Base-by-base conservation (phyloP, 2,329 filamentous ascomycete genomes). In the Fusarium sororula region DNA sequence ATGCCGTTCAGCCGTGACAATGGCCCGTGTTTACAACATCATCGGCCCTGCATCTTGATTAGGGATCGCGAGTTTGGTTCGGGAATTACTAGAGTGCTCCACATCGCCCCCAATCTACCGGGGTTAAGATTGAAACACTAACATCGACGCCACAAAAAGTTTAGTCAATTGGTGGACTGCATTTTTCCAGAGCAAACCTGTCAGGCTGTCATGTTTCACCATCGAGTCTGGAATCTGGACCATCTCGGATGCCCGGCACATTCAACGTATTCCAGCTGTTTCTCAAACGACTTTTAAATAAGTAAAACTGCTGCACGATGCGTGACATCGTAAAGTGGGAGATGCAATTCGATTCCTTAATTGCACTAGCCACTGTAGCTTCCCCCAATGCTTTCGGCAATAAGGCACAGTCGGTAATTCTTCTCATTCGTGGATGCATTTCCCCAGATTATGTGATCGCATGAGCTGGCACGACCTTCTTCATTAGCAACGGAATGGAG, bases 121-220 rank as follows among this genome's bases (percentile, higher is more conserved):
- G 65, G 66, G 58, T 65, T 53, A 32, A 53, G 45, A 69, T 58
- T 56, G 59, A 64, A 65, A 57, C 50, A 42, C 66, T 50, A 65
- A 57, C 32, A 26, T 41, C 35, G 39, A 35, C 47, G 17, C 28
- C 20, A 38, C 9, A 17, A 35, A 4, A 17, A 5, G 11, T 13
- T 1, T 6, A 3, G 30, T 12, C 28, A 12, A 74, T 74, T 74
- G 72, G 72, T 74, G 72, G 71, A 57, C 13, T n/a, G 6, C 22
- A 56, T 48, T 74, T 68, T 50, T 62, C 71, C 71, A 51, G n/a
- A 20, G 11, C 9, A 26, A 26, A 14, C 7, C 37, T 57, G 39
- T 56, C 55, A 38, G 35, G 66, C 38, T 72, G 67, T 60, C 56
- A 51, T 41, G 72, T 74, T 74, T 72, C 72, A 74, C 18, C 17